A percentile compares a stretch with the other conserved stretches of the same genome.
Evolutionary conservation across 768 basidiomycete species (phyloP).

Genomic region (Trametes elegans): DNA sequence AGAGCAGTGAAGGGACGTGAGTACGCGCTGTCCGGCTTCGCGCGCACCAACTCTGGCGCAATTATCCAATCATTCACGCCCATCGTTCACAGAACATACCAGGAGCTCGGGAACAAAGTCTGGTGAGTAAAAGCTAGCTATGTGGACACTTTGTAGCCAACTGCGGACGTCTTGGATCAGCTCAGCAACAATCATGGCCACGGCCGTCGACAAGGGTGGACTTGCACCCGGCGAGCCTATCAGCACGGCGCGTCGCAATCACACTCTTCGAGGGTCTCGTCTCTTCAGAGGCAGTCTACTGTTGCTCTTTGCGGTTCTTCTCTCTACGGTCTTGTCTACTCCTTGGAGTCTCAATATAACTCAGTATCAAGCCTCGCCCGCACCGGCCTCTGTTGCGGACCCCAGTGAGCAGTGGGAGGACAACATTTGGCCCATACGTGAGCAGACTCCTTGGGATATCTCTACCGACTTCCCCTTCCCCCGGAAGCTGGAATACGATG

Average conservation of each 20-base stretch:
- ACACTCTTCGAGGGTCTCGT: background rate
- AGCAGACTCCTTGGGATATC: conserved; percentile 64
- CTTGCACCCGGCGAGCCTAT: background rate
- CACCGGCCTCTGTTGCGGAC: background rate
- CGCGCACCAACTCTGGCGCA: too few species aligned
- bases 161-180: background rate
- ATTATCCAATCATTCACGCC: too few species aligned
- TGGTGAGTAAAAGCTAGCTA: too few species aligned
- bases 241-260: background rate
- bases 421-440: conserved; percentile 62
- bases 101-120: too few species aligned
- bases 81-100: too few species aligned
- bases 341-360: conserved; percentile 1
- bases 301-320: conserved; percentile 5
- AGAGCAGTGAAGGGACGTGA: too few species aligned
- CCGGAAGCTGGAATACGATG: conserved; percentile 63
- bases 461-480: conserved; percentile 73
- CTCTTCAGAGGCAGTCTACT: conserved; percentile 6
- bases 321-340: conserved; percentile 13
- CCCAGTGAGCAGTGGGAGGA: conserved; percentile 42
- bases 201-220: conserved; percentile 1
- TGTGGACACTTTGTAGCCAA: background rate
- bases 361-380: too few species aligned
- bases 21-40: too few species aligned
- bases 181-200: background rate